phyloP scores from a whole-genome alignment of 495 filamentous ascomycete species.

The Talaromyces wortmannii region DNA sequence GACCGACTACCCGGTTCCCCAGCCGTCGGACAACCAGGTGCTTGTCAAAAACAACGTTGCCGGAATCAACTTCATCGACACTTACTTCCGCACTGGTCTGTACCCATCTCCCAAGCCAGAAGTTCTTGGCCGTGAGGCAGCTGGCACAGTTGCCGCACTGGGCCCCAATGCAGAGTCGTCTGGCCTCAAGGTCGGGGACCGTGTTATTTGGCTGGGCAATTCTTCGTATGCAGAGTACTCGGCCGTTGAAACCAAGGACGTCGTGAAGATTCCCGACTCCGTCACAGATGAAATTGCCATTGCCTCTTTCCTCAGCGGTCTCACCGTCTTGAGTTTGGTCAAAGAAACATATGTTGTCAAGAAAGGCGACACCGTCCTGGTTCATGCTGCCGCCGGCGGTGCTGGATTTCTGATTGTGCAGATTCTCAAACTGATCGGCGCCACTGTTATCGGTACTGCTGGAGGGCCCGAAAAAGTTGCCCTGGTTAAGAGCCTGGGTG shows the following conservation, averaged over 20 bases:
- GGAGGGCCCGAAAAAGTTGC: conserved; percentile 65
- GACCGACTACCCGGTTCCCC: conserved; percentile 69
- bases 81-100: conserved; percentile 85
- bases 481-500: conserved; percentile 61
- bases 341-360: conserved; percentile 71
- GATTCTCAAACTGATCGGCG: conserved; percentile 65
- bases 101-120: conserved; percentile 73
- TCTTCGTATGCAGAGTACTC: conserved; percentile 75
- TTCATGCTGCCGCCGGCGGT: conserved; percentile 89
- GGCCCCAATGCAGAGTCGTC: conserved; percentile 34
- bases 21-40: conserved; percentile 60
- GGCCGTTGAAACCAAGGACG: conserved; percentile 46
- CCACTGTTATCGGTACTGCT: conserved; percentile 77
- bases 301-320: conserved; percentile 69
- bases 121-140: conserved; percentile 80
- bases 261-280: conserved; percentile 56
- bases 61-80: conserved; percentile 85
- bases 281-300: conserved; percentile 57
- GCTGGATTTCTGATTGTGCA: conserved; percentile 75
- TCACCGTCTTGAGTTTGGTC: conserved; percentile 79
- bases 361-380: conserved; percentile 74
- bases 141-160: conserved; percentile 52
- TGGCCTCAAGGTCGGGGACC: conserved; percentile 54
- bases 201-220: conserved; percentile 58
- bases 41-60: conserved; percentile 81